Base-by-base conservation (phyloP, 768 basidiomycete species). In the Rhizopogon rudus region DNA sequence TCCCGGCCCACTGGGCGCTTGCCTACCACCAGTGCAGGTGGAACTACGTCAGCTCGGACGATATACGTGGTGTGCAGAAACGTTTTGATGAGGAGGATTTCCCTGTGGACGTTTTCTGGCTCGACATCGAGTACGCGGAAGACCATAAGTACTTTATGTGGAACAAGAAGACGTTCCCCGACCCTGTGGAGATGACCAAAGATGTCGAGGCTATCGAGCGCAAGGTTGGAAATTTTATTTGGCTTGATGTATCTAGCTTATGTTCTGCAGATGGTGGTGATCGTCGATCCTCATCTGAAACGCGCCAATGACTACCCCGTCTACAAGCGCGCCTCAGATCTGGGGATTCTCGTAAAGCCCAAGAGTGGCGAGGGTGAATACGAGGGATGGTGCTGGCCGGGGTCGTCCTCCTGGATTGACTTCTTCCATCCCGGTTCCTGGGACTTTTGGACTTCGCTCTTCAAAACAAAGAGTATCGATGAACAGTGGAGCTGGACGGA, bases 301-400 rank as follows among this genome's bases (percentile, higher is more conserved):
- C 90, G 91, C 44, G 77, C 80, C 1, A 72, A 81, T 5, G 70
- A 81, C 48, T 95, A 94, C 68, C 88, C 93, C 1, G 88, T 88
- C 12, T 98, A 91, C 75, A 78, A 88, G 59, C 79, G 88, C 62
- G 93, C 96, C 0, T 83, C 85, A 20, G 91, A 96, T 3, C 77
- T 83, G n/a, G 86, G 78, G 39, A 69, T 97, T 9, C 81, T 98
- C 40, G 84, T 93, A 60, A 98, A 94, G 71, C 81, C 84, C 33
- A 80, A 83, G 40, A 86, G 84, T 45, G 92, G 90, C 14, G 76
- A 87, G 55, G 83, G 83, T 51, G 91, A 96, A 70, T 95, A 91
- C 62, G 94, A 98, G 63, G 97, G 97, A 43, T 98, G 93, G 94
- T 99, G 97, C 72, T 99, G 97, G 97, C 84, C 91, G 22, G 97